Evolutionary conservation across 148 eudicot species (phyloP).

Genomic region (Amaranthus palmeri): DNA sequence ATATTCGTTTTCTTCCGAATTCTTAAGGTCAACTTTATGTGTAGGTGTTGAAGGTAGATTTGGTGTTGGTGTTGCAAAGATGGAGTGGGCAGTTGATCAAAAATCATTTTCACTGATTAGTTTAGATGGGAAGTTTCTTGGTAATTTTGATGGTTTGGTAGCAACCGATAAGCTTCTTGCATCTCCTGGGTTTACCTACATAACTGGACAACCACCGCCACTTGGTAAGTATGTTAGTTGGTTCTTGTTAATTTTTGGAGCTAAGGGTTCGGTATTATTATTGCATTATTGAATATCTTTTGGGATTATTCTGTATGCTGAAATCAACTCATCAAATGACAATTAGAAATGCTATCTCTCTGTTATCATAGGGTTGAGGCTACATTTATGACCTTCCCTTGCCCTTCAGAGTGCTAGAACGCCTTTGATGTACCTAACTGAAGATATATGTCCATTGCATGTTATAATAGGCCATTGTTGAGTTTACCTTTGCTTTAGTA

Average conservation of each 20-base stretch:
- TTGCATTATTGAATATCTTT: background rate
- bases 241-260: conserved; percentile 2
- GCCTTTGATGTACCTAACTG: too few species aligned
- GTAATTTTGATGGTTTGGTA: conserved; percentile 66
- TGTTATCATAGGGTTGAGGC: background rate
- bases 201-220: conserved; percentile 69
- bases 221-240: conserved; percentile 52
- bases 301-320: background rate
- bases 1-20: conserved; percentile 16
- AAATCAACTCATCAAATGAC: background rate
- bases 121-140: conserved; percentile 66
- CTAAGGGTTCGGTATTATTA: background rate
- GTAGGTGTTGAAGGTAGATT: conserved; percentile 70
- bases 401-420: too few species aligned
- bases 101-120: conserved; percentile 65
- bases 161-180: conserved; percentile 80
- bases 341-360: background rate
- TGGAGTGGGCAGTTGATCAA: conserved; percentile 62
- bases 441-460: too few species aligned
- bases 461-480: too few species aligned
- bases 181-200: conserved; percentile 45
- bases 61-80: conserved; percentile 65
- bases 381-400: too few species aligned
- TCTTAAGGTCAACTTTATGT: background rate
- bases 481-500: too few species aligned